Evolutionary conservation across 495 filamentous ascomycete genomes (phyloP), one percentile per base, ranked within the genome.

Genomic region (Lindgomyces ingoldianus): DNA sequence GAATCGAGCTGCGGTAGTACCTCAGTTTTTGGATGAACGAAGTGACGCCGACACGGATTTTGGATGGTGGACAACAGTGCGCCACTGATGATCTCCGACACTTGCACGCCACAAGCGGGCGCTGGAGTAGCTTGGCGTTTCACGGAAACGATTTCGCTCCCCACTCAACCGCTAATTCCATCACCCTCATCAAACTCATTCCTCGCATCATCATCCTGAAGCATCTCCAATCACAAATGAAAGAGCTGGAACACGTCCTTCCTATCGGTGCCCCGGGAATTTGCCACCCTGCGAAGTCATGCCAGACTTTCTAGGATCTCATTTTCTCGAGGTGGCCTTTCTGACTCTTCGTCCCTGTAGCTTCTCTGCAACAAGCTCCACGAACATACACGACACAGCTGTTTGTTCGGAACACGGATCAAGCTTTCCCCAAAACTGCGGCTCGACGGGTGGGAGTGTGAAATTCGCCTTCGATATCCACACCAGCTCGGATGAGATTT

Each of bases 271-370:
- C 21, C 4, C 36, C 53, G 8, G 14, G 25, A n/a, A 21, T 11
- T 29, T 29, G 22, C 50, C 22, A 29, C 50, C 21, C 8, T 19
- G 6, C 27, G 33, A 39, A 39, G 14, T 39, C 33, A 6, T 39
- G 19, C 11, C 25, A 21, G 29, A 26, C 12, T 29, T 29, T 2
- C 8, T 14, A 27, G 11, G 4, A 27, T 54, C 50, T 18, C 33
- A 18, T 19, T 30, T 12, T 9, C 44, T 41, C 27, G 42, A 60
- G 4, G 60, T 69, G 60, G 60, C 66, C 56, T 56, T 64, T 69
- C 36, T 56, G 57, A 61, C 26, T 65, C 64, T 54, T 16, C 3
- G 21, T 1, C 55, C 65, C 52, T 60, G 55, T 42, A 50, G 61
- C 49, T 64, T 62, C 59, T 61, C 54, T 52, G 18, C 21, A 21